phyloP scores from a whole-genome alignment of 148 eudicot genomes.

The Diospyros lotus region DNA sequence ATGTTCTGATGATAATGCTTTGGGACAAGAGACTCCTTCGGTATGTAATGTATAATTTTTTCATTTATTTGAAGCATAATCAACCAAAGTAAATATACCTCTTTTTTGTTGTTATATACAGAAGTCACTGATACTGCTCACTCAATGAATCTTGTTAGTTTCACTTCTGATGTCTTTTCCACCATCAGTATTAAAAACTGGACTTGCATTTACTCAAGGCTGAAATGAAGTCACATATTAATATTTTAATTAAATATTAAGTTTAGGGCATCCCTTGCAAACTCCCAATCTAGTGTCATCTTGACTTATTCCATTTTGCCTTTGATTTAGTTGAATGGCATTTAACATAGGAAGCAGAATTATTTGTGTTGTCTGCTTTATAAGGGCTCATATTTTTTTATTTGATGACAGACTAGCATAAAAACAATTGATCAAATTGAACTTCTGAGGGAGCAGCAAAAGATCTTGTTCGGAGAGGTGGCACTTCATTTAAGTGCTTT shows the following conservation, averaged over 20 bases:
- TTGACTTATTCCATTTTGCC: background rate
- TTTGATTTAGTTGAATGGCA: background rate
- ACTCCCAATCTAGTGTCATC: background rate
- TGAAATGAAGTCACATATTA: background rate
- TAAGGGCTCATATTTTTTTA: background rate
- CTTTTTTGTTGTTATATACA: too few relatives aligned
- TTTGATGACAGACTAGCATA: conserved; percentile 56
- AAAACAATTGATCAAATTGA: conserved; percentile 83
- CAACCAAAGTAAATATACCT: background rate
- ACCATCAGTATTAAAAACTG: background rate
- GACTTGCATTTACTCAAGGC: background rate
- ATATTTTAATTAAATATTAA: background rate
- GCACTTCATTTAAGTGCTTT: conserved; percentile 84
- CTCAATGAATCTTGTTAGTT: background rate
- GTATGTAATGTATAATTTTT: conserved; percentile 38
- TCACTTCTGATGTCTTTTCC: background rate
- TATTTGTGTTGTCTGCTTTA: background rate
- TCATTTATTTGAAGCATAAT: background rate
- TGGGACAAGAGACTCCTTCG: conserved; percentile 78
- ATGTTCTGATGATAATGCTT: conserved; percentile 48
- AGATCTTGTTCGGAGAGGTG: conserved; percentile 90
- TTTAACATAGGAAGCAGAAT: background rate
- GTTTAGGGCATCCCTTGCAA: too few relatives aligned
- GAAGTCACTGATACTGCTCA: too few relatives aligned
- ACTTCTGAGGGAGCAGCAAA: conserved; percentile 90